Evolutionary conservation across 2,329 filamentous ascomycete species (phyloP), one percentile per base, ranked within the genome.

Genomic region (Helotiales sp.): DNA sequence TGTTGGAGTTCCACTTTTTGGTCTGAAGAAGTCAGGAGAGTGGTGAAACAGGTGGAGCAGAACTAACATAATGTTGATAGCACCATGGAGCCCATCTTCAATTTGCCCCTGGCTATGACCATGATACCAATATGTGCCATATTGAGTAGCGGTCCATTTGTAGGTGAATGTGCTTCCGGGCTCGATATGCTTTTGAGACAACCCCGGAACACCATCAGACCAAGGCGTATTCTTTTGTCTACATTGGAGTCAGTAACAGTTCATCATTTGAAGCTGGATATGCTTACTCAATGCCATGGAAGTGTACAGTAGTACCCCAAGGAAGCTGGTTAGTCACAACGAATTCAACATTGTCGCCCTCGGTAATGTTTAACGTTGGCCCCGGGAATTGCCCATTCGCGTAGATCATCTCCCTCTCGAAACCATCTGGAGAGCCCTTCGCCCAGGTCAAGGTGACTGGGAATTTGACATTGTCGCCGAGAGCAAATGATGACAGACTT

Each of bases 181-280:
- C 5, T 72, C 70, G 51, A 78, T 78, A 0, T 73, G 75, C 51
- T 72, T 76, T 60, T 77, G 73, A 2, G 71, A 69, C 7, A 77
- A 66, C 1, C 69, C 70, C 10, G 75, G 72, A 10, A 77, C 74
- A 30, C 76, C 76, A 67, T 78, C 76, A 27, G 71, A 68, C 64
- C 68, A 73, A 29, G 70, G 70, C 12, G 71, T 73, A 5, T 64
- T 66, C 27, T 67, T 58, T 57, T 64, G 57, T 22, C 59, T n/a
- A n/a, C n/a, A n/a, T n/a, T 63, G 30, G 15, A 38, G 19, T 22
- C 9, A 47, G 61, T 47, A 69, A 63, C 3, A 74, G 49, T 3
- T 27, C 8, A n/a, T 22, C 9, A 42, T 12, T 3, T 38, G 4
- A 54, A 24, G 15, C 1, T 44, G 12, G 29, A n/a, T 36, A n/a